phyloP scores from a whole-genome alignment of 352 stramenopile genomes.

The Globisporangium mamillatum region DNA sequence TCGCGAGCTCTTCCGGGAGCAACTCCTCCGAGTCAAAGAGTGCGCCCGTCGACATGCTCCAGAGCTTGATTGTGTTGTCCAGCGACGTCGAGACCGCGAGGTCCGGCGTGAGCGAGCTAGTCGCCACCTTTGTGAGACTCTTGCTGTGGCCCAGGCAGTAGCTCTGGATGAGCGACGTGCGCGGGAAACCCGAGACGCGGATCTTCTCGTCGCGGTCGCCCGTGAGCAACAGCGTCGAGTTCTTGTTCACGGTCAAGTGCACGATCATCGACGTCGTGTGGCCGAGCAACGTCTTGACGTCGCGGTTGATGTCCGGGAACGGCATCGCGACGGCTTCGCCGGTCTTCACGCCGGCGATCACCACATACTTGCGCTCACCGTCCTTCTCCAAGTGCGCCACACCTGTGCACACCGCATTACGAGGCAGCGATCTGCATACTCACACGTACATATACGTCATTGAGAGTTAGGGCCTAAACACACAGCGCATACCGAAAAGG shows the following conservation, averaged over 20 bases:
- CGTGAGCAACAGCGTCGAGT: constrained; percentile 63
- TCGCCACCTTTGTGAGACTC: constrained; percentile 59
- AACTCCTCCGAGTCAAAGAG: constrained; percentile 57
- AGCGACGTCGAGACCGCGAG: constrained; percentile 72
- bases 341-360: constrained; percentile 80
- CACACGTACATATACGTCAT: not conserved
- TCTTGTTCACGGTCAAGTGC: constrained; percentile 50
- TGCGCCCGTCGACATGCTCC: constrained; percentile 45
- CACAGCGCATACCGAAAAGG: not conserved
- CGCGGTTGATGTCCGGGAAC: constrained; percentile 62
- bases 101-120: constrained; percentile 37
- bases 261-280: constrained; percentile 89
- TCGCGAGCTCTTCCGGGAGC: constrained; percentile 28
- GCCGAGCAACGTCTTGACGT: constrained; percentile 70
- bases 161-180: constrained; percentile 66
- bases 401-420: constrained; percentile 72
- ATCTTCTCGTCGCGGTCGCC: constrained; percentile 85
- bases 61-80: constrained; percentile 84
- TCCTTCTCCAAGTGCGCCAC: constrained; percentile 31
- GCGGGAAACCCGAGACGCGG: constrained; percentile 79
- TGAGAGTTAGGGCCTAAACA: not conserved
- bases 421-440: constrained; percentile 37
- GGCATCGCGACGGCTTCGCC: constrained; percentile 77
- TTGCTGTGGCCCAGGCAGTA: constrained; percentile 82
- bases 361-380: constrained; percentile 40